These are phyloP conservation scores for Gossypium raimondii DNA, from an alignment of 345 rosid genomes.

Conservation along the genomic window DNA sequence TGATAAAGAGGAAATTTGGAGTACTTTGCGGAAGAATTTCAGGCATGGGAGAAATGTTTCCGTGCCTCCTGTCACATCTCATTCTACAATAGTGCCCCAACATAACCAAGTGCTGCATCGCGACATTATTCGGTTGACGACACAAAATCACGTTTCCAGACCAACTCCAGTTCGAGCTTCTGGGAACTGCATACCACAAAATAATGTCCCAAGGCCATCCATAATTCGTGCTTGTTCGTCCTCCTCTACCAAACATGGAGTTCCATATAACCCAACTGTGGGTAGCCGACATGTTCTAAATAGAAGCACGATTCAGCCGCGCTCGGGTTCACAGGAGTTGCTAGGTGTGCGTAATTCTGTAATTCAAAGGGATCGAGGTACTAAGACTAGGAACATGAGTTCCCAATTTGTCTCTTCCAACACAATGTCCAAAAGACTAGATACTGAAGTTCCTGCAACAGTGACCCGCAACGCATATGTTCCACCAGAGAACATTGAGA, in stretches of 20 bases:
- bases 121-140: constrained; percentile 14
- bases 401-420: constrained; percentile 27
- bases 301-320: constrained; percentile 25
- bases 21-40: constrained; percentile 43
- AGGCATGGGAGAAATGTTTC: constrained; percentile 31
- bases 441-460: constrained; percentile 14
- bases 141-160: constrained; percentile 11
- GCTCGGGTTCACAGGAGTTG: constrained; percentile 19
- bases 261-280: constrained; percentile 31
- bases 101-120: constrained; percentile 20
- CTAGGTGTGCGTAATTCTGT: constrained; percentile 28
- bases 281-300: constrained; percentile 18
- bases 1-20: constrained; percentile 61
- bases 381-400: constrained; percentile 18
- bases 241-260: constrained; percentile 26
- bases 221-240: constrained; percentile 43
- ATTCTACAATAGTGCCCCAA: constrained; percentile 20
- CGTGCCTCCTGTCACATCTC: constrained; percentile 16
- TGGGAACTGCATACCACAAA: constrained; percentile 22
- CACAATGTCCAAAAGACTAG: constrained; percentile 26
- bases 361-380: constrained; percentile 34
- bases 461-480: constrained; percentile 14
- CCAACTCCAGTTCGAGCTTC: not conserved
- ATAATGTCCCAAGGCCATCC: constrained; percentile 16
- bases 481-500: constrained; percentile 14